These are phyloP conservation scores for Talaromyces sp. DNA, from an alignment of 2,329 filamentous ascomycete species.

Conservation along the genomic window DNA sequence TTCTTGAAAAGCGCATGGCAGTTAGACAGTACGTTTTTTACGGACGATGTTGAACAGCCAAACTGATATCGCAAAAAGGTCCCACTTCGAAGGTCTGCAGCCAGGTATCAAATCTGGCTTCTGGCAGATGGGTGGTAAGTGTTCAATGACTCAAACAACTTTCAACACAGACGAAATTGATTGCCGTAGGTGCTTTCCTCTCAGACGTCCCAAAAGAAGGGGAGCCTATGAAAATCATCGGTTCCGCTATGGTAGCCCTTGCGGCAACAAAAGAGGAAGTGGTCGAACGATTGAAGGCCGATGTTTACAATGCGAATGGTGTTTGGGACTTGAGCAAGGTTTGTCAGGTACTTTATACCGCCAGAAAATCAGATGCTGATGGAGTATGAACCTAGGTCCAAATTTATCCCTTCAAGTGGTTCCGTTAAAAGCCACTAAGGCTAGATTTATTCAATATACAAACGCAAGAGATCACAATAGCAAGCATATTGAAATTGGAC, in stretches of 20 bases:
- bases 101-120: neutral
- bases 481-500: neutral
- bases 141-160: neutral
- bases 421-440: neutral
- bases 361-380: neutral
- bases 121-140: conserved; percentile 1
- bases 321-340: conserved; percentile 4
- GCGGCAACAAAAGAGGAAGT: neutral
- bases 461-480: neutral
- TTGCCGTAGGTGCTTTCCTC: neutral
- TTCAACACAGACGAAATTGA: neutral
- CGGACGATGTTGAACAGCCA: neutral
- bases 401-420: neutral
- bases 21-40: neutral
- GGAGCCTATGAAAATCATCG: neutral
- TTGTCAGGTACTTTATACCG: neutral
- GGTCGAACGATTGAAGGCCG: neutral
- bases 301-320: conserved; percentile 4
- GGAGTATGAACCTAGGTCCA: neutral
- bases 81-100: neutral
- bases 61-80: neutral
- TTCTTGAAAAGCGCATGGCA: conserved; percentile 1
- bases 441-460: neutral
- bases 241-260: neutral
- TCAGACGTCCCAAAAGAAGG: neutral